Evolutionary conservation across 208 protist species (phyloP).

Genomic region (Lotmaria passim): DNA sequence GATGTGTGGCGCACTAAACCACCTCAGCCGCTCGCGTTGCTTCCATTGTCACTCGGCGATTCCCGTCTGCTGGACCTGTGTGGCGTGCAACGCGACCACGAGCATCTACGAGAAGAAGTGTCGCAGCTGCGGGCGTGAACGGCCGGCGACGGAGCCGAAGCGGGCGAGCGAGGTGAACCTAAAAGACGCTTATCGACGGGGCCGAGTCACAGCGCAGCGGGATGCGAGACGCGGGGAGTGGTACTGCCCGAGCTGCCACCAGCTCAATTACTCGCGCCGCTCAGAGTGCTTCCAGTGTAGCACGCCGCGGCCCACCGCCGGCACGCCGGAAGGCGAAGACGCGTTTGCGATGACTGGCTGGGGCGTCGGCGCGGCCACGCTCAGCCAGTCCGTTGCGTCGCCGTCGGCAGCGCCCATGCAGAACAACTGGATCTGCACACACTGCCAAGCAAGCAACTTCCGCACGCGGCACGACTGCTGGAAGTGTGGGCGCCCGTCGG

Average conservation of each 20-base stretch:
- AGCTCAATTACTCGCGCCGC: constrained; percentile 76
- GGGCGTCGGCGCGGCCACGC: not conserved
- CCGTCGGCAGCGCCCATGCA: constrained; percentile 27
- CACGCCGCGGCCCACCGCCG: constrained; percentile 13
- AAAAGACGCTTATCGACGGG: not conserved
- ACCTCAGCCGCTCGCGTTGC: constrained; percentile 71
- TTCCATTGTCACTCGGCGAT: constrained; percentile 77
- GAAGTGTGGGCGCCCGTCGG: constrained; percentile 71
- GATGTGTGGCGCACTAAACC: constrained; percentile 82
- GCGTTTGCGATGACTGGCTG: constrained; percentile 10
- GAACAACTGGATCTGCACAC: constrained; percentile 85
- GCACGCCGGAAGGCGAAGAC: not conserved
- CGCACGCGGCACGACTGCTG: constrained; percentile 81
- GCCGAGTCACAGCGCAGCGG: constrained; percentile 10
- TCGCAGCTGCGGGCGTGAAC: constrained; percentile 50
- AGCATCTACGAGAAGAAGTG: constrained; percentile 85
- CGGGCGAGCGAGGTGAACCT: constrained; percentile 36
- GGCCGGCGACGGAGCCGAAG: constrained; percentile 58
- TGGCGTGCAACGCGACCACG: constrained; percentile 48
- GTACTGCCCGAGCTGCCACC: constrained; percentile 71
- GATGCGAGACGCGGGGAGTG: constrained; percentile 52
- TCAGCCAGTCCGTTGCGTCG: not conserved
- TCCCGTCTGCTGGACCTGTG: constrained; percentile 77
- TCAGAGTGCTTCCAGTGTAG: constrained; percentile 78
- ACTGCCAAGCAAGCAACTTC: constrained; percentile 87